Evolutionary conservation across 495 filamentous ascomycete species (phyloP).

Genomic region (Penicillium bovifimosum): DNA sequence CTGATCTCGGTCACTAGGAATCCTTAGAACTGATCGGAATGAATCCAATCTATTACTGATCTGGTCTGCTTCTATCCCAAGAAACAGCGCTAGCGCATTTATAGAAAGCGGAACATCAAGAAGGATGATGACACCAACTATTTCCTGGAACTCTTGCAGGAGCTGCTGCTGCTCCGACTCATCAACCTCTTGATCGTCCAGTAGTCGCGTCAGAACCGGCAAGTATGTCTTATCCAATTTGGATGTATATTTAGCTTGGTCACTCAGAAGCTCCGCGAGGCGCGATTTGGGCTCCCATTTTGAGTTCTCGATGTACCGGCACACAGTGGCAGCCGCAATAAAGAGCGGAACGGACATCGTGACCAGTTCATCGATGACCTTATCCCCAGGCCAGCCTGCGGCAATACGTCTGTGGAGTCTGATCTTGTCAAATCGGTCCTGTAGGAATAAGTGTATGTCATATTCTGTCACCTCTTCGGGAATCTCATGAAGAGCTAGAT

Average conservation of each 20-base stretch:
- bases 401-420: slow-evolving; percentile 8
- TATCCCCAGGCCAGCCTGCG: slow-evolving; percentile 36
- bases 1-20: slow-evolving; percentile 19
- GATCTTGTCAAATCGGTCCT: slow-evolving; percentile 22
- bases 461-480: slow-evolving; percentile 18
- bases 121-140: slow-evolving; percentile 26
- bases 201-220: slow-evolving; percentile 25
- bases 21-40: slow-evolving; percentile 24
- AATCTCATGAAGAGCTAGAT: slow-evolving; percentile 15
- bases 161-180: neutral
- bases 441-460: slow-evolving; percentile 26
- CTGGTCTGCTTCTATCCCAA: slow-evolving; percentile 1
- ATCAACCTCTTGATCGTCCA: slow-evolving; percentile 6
- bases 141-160: slow-evolving; percentile 20
- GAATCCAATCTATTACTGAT: slow-evolving; percentile 14
- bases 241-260: slow-evolving; percentile 7
- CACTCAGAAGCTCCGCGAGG: slow-evolving; percentile 15
- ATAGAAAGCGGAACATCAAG: slow-evolving; percentile 23
- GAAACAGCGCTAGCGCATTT: slow-evolving; percentile 11
- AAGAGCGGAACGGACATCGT: slow-evolving; percentile 26
- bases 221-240: slow-evolving; percentile 26
- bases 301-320: slow-evolving; percentile 21
- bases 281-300: slow-evolving; percentile 14
- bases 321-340: slow-evolving; percentile 28
- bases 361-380: slow-evolving; percentile 9